Conservation (phyloP, 345 rosid species). For the Eucalyptus fibrosa region DNA sequence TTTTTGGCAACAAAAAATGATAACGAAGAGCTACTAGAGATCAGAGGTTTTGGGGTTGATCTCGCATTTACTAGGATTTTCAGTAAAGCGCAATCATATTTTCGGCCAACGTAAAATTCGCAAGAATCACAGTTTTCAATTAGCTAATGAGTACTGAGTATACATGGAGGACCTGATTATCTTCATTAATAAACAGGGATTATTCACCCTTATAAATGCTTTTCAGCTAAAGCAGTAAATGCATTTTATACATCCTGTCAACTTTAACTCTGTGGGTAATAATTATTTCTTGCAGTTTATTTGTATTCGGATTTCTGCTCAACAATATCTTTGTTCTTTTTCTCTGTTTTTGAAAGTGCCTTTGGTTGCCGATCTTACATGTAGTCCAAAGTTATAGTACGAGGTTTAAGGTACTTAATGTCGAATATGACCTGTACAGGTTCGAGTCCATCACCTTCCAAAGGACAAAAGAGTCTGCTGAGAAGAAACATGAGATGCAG, state of each 20-base stretch:
- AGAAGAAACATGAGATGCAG: conserved; percentile 25
- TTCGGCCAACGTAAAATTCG: neutral
- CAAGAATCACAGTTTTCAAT: neutral
- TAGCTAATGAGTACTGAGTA: neutral
- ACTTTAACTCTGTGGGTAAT: neutral
- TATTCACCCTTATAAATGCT: neutral
- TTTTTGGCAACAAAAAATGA: neutral
- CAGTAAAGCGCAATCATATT: neutral
- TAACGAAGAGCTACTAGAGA: neutral
- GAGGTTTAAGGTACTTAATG: neutral
- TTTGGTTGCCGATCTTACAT: neutral
- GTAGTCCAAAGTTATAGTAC: neutral
- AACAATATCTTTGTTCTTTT: neutral
- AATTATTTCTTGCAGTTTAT: neutral
- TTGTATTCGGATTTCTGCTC: neutral
- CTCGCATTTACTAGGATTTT: neutral
- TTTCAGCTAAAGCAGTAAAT: neutral
- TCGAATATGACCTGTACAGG: neutral
- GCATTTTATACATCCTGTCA: neutral
- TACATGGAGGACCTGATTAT: neutral
- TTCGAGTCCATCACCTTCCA: conserved; percentile 25
- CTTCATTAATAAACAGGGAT: neutral
- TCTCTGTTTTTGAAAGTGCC: neutral
- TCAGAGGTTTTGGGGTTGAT: neutral
- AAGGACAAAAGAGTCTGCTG: conserved; percentile 16